A percentile compares a stretch with the other conserved stretches of the same genome.
Evolutionary conservation across 192 early-diverging fungal genomes (phyloP).

Genomic region (Backusella mclennaniae): DNA sequence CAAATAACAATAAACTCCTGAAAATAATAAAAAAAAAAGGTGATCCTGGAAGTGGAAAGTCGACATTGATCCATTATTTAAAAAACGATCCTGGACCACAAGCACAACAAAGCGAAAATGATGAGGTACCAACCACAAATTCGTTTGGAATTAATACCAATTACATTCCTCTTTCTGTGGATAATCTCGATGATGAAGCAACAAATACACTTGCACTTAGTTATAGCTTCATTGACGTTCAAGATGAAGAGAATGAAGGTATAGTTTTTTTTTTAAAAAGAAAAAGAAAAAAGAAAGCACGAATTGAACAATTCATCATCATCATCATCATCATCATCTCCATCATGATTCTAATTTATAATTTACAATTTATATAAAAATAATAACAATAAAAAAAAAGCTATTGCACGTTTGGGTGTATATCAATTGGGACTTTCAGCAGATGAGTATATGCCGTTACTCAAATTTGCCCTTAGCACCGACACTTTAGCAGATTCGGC

Average conservation of each 20-base stretch:
- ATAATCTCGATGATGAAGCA: slow-evolving; percentile 14
- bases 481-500: slow-evolving; percentile 61
- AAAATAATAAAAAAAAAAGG: slow-evolving; percentile 38
- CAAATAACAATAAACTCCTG: background rate
- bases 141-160: slow-evolving; percentile 8
- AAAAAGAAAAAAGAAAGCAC: too few species aligned
- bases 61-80: slow-evolving; percentile 68
- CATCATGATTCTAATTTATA: background rate
- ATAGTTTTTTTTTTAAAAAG: background rate
- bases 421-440: slow-evolving; percentile 78
- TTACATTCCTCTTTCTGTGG: slow-evolving; percentile 8
- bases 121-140: slow-evolving; percentile 21
- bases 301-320: background rate
- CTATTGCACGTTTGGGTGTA: slow-evolving; percentile 71
- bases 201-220: slow-evolving; percentile 61
- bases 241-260: slow-evolving; percentile 88
- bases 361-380: background rate
- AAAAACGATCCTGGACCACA: slow-evolving; percentile 47
- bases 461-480: slow-evolving; percentile 70
- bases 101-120: slow-evolving; percentile 26
- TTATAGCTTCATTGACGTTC: slow-evolving; percentile 81
- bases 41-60: slow-evolving; percentile 82
- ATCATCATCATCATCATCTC: background rate
- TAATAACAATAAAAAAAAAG: slow-evolving; percentile 11
- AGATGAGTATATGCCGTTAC: slow-evolving; percentile 63